Evolutionary conservation across 2,329 filamentous ascomycete species (phyloP).

Genomic region (Tolypocladium nubicola): DNA sequence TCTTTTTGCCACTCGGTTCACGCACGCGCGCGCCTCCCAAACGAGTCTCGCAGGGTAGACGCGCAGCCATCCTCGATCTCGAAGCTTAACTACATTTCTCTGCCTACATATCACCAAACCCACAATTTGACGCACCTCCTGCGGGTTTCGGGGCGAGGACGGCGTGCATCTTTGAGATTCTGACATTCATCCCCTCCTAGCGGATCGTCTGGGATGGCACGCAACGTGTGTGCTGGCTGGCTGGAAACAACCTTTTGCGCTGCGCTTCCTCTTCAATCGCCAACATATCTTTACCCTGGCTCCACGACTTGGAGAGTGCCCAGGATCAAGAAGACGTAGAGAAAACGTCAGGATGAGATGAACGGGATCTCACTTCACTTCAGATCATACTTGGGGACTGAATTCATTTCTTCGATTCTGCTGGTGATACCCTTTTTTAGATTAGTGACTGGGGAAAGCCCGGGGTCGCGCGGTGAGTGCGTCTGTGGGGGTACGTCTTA

Average conservation of each 20-base stretch:
- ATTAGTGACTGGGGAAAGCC: neutral
- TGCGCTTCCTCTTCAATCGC: slow-evolving; percentile 10
- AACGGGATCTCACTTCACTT: slow-evolving; percentile 6
- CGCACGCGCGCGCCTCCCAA: slow-evolving; percentile 3
- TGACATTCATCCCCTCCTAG: slow-evolving; percentile 6
- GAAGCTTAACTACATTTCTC: neutral
- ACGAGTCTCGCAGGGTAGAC: slow-evolving; percentile 9
- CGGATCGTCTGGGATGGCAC: slow-evolving; percentile 3
- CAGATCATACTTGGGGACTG: slow-evolving; percentile 7
- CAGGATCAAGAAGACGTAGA: neutral
- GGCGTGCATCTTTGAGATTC: slow-evolving; percentile 12
- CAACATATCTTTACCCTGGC: slow-evolving; percentile 11
- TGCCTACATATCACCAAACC: neutral
- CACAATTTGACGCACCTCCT: neutral
- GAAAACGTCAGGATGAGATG: neutral
- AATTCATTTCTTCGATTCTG: slow-evolving; percentile 17
- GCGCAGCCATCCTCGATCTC: neutral
- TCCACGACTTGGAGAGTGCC: neutral
- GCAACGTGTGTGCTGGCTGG: slow-evolving; percentile 10
- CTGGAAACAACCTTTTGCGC: slow-evolving; percentile 10
- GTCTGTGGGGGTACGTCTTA: neutral
- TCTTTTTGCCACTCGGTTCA: slow-evolving; percentile 1
- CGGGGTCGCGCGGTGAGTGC: neutral
- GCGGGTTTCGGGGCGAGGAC: slow-evolving; percentile 2
- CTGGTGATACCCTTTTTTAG: slow-evolving; percentile 24